These are phyloP conservation scores for Ustilago curta DNA, from an alignment of 1,284 basidiomycete species.

Conservation along the genomic window DNA sequence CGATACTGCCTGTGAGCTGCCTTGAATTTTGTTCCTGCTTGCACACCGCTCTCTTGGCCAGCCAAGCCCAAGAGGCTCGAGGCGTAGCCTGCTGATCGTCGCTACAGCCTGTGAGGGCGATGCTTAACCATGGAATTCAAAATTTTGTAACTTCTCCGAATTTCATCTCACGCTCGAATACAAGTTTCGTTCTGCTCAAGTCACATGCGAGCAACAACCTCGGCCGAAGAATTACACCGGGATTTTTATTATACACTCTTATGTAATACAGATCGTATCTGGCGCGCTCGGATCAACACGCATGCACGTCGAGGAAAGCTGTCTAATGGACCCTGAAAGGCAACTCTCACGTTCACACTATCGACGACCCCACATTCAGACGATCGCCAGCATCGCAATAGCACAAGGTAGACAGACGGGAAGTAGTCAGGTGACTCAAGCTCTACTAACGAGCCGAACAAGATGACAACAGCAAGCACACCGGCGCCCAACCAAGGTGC, in stretches of 20 bases:
- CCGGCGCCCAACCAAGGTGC: slow-evolving; percentile 31
- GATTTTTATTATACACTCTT: slow-evolving; percentile 25
- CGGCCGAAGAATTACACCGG: no score
- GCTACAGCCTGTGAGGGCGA: no score
- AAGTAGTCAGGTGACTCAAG: no score
- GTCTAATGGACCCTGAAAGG: slow-evolving; percentile 31
- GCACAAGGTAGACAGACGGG: background rate
- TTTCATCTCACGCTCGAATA: background rate
- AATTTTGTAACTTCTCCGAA: background rate
- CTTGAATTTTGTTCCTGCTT: slow-evolving; percentile 6
- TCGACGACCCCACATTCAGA: background rate
- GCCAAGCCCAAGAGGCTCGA: background rate
- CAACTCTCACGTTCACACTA: slow-evolving; percentile 3
- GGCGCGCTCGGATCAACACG: slow-evolving; percentile 30
- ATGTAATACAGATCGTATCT: slow-evolving; percentile 10
- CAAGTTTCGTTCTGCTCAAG: background rate
- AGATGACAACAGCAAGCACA: slow-evolving; percentile 11
- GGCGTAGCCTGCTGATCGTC: no score
- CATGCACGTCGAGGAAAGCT: slow-evolving; percentile 15
- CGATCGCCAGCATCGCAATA: background rate
- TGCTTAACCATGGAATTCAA: no score
- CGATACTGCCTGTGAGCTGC: slow-evolving; percentile 25
- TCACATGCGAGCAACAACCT: background rate
- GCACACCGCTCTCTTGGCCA: slow-evolving; percentile 23
- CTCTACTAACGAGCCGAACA: no score